These are phyloP conservation scores for Monilinia laxa DNA, from an alignment of 2,329 filamentous ascomycete species.

Conservation along the genomic window DNA sequence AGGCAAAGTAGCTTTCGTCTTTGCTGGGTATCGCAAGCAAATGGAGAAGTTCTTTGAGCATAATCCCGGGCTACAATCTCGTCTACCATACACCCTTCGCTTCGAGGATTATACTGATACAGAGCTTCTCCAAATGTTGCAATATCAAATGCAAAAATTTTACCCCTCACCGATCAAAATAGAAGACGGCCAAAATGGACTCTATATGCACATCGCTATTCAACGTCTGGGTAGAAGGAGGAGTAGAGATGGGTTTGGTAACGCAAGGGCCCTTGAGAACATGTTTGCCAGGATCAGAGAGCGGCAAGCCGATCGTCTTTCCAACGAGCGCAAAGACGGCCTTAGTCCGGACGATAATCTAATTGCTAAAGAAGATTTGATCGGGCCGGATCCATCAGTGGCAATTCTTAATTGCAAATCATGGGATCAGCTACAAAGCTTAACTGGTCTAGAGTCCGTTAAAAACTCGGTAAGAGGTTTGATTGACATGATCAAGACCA, in stretches of 20 bases:
- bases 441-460: constrained; percentile 61
- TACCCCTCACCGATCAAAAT: constrained; percentile 57
- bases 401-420: constrained; percentile 53
- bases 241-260: constrained; percentile 68
- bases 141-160: constrained; percentile 52
- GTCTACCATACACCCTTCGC: constrained; percentile 63
- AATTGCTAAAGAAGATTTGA: constrained; percentile 65
- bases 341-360: constrained; percentile 54
- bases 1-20: constrained; percentile 68
- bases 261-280: constrained; percentile 70
- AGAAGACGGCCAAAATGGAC: constrained; percentile 57
- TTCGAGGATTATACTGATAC: constrained; percentile 69
- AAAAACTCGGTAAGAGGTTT: constrained; percentile 60
- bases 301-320: constrained; percentile 59
- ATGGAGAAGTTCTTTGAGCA: constrained; percentile 78
- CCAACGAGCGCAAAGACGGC: constrained; percentile 45
- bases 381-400: constrained; percentile 64
- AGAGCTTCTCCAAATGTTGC: constrained; percentile 63
- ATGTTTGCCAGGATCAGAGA: constrained; percentile 52
- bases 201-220: constrained; percentile 63
- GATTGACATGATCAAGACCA: constrained; percentile 60
- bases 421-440: constrained; percentile 56
- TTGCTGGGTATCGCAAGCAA: constrained; percentile 70
- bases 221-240: constrained; percentile 61
- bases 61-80: constrained; percentile 68